phyloP scores from a whole-genome alignment of 768 basidiomycete species.

The Agrocybe pediades region DNA sequence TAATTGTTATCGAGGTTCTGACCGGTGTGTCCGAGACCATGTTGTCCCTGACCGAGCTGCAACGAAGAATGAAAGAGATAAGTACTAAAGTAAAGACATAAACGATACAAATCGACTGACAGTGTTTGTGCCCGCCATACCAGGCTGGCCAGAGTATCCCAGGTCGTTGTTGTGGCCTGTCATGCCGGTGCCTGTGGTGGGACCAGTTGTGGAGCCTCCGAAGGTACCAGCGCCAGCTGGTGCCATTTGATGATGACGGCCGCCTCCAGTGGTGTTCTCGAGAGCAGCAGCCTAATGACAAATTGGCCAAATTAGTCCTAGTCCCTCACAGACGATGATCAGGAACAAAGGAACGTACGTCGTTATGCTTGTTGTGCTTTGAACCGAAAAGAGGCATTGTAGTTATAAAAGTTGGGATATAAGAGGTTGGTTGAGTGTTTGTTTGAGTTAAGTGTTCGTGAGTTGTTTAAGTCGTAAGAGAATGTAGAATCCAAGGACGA shows the following conservation, averaged over 20 bases:
- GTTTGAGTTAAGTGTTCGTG: no score
- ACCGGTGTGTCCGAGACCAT: conserved; percentile 4
- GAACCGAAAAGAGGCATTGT: conserved; percentile 34
- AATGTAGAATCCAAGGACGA: background rate
- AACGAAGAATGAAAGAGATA: background rate
- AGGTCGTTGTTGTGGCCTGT: background rate
- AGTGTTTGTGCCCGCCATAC: background rate
- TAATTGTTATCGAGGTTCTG: background rate
- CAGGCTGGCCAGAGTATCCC: background rate
- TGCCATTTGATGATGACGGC: conserved; percentile 4
- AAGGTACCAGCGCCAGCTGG: conserved; percentile 7
- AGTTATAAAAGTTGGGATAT: background rate
- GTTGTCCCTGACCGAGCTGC: conserved; percentile 3
- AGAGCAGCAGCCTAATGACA: background rate
- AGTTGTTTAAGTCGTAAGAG: background rate
- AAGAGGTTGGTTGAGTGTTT: no score
- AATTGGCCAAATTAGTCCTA: background rate
- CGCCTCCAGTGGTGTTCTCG: conserved; percentile 4
- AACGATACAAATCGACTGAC: background rate
- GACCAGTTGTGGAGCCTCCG: conserved; percentile 2
- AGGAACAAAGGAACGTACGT: background rate
- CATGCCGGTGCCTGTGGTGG: background rate
- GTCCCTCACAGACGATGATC: conserved; percentile 1
- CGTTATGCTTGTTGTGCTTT: conserved; percentile 20
- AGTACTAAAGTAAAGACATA: background rate